phyloP scores from a whole-genome alignment of 2,329 filamentous ascomycete genomes.

The Xylariaceae sp. region DNA sequence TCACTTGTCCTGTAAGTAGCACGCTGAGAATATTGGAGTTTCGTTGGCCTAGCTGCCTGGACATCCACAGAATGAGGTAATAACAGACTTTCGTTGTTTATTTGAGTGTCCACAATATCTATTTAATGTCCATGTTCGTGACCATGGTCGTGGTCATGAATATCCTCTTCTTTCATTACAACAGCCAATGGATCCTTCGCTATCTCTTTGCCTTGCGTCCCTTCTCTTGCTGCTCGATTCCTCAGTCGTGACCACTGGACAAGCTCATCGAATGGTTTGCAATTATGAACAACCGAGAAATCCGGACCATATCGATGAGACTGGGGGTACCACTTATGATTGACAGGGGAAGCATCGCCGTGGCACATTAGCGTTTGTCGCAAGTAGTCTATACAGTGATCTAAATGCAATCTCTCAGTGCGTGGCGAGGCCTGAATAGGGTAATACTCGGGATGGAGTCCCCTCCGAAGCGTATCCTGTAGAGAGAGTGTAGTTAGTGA shows the following conservation, averaged over 20 bases:
- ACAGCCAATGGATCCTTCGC: neutral
- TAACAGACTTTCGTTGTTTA: too few species aligned
- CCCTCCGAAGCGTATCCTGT: conserved; percentile 4
- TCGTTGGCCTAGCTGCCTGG: too few species aligned
- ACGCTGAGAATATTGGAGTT: too few species aligned
- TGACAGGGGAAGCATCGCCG: neutral
- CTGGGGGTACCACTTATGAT: neutral
- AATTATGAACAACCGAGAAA: neutral
- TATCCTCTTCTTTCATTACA: neutral
- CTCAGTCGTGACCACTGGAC: neutral
- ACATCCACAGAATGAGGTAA: too few species aligned
- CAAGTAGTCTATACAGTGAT: conserved; percentile 1
- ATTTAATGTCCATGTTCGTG: too few species aligned
- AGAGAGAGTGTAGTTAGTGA: neutral
- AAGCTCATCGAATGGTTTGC: neutral
- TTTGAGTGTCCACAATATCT: too few species aligned
- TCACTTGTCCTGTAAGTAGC: too few species aligned
- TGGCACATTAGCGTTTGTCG: conserved; percentile 1
- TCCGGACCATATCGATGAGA: neutral
- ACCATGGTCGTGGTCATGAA: too few species aligned
- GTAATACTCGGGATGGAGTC: conserved; percentile 2
- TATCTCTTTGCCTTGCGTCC: neutral
- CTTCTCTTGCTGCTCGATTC: neutral
- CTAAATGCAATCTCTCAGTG: neutral
- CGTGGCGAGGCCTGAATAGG: conserved; percentile 1